These are phyloP conservation scores for Schwanniomyces vanrijiae DNA, from an alignment of 805 yeast genomes.

Conservation along the genomic window DNA sequence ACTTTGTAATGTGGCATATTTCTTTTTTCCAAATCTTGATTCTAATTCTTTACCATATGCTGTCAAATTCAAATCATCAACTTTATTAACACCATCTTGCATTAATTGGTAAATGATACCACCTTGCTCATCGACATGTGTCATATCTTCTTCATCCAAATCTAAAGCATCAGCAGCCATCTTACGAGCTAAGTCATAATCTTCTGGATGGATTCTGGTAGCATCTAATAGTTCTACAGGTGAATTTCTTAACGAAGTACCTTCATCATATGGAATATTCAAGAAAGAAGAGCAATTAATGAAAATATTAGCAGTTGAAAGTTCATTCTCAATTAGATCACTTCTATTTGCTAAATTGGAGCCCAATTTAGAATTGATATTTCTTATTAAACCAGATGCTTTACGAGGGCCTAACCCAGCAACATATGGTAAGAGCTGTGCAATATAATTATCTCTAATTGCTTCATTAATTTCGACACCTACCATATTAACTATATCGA, in stretches of 20 bases:
- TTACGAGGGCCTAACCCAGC: constrained; percentile 96
- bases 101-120: constrained; percentile 75
- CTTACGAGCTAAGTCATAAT: constrained; percentile 90
- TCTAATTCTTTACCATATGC: constrained; percentile 91
- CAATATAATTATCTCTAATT: constrained; percentile 68
- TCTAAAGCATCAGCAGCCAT: constrained; percentile 99
- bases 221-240: constrained; percentile 84
- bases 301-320: constrained; percentile 78
- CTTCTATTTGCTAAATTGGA: constrained; percentile 66
- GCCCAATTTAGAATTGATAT: constrained; percentile 65
- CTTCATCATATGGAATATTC: constrained; percentile 68
- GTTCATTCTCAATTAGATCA: constrained; percentile 78
- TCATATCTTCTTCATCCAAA: constrained; percentile 89
- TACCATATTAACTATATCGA: constrained; percentile 85
- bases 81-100: constrained; percentile 67
- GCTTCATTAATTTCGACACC: constrained; percentile 95
- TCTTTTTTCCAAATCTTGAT: constrained; percentile 65
- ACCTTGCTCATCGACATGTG: constrained; percentile 75
- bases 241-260: constrained; percentile 54
- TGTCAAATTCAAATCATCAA: constrained; percentile 84
- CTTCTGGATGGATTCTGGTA: constrained; percentile 97
- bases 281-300: constrained; percentile 91
- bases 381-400: constrained; percentile 81
- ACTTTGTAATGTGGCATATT: constrained; percentile 77
- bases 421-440: constrained; percentile 71